Percentiles rank a stretch among this genome's conserved stretches.
phyloP scores from a whole-genome alignment of 768 basidiomycete genomes.

The Boletus insuetus region DNA sequence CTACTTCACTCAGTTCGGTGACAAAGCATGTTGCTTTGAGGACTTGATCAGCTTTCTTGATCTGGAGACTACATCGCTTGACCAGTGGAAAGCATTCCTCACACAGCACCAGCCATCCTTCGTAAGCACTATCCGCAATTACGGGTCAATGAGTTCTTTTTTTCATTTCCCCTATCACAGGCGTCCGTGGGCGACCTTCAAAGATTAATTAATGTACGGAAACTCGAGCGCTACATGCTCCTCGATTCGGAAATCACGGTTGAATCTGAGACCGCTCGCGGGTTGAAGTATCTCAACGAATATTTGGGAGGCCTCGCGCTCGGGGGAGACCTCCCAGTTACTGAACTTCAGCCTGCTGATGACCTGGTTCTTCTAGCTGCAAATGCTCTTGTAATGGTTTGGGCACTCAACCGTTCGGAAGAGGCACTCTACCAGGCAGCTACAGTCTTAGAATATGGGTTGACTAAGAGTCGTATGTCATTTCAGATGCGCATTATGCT shows the following conservation, averaged over 20 bases:
- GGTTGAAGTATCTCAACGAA: constrained; percentile 49
- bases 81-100: constrained; percentile 55
- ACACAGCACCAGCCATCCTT: constrained; percentile 44
- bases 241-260: constrained; percentile 46
- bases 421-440: constrained; percentile 62
- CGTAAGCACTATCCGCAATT: constrained; percentile 36
- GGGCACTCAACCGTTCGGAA: constrained; percentile 55
- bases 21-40: constrained; percentile 85
- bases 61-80: constrained; percentile 45
- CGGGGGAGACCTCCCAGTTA: constrained; percentile 60
- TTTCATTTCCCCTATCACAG: constrained; percentile 34
- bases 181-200: constrained; percentile 53
- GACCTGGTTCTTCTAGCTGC: constrained; percentile 77
- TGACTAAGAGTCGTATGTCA: constrained; percentile 70
- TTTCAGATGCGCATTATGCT: constrained; percentile 77
- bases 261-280: constrained; percentile 54
- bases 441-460: constrained; percentile 67
- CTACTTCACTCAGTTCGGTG: constrained; percentile 72
- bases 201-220: constrained; percentile 69
- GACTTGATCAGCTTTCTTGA: constrained; percentile 70
- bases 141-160: constrained; percentile 10
- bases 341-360: constrained; percentile 86
- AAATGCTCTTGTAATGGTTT: constrained; percentile 62
- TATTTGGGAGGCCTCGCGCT: constrained; percentile 69
- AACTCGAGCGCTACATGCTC: constrained; percentile 66